A percentile compares a stretch with the other conserved stretches of the same genome.
phyloP scores from a whole-genome alignment of 805 yeast genomes.

The Metahyphopichia silvanorum region DNA sequence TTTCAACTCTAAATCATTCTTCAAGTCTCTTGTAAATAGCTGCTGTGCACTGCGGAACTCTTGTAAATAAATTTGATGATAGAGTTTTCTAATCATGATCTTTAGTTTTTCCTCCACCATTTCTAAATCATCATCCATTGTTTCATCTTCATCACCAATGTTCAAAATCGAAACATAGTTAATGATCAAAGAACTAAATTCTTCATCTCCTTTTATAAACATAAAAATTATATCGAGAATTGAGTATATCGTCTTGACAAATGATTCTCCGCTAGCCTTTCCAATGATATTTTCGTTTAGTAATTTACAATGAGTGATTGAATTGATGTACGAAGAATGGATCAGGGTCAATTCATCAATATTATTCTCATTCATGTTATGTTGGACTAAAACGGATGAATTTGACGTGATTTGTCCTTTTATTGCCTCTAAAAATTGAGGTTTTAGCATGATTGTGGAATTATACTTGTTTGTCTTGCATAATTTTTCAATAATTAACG shows the following conservation, averaged over 20 bases:
- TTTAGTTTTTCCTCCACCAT: constrained; percentile 24
- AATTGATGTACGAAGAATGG: constrained; percentile 29
- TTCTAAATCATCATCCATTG: constrained; percentile 24
- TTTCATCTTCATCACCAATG: constrained; percentile 9
- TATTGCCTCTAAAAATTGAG: background rate
- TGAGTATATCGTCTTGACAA: constrained; percentile 30
- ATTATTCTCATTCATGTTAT: constrained; percentile 27
- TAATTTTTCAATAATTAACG: constrained; percentile 17
- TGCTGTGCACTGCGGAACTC: constrained; percentile 42
- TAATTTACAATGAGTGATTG: constrained; percentile 28
- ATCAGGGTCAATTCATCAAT: constrained; percentile 47
- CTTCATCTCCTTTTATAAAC: constrained; percentile 33
- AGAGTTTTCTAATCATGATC: constrained; percentile 38
- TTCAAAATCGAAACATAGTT: constrained; percentile 27
- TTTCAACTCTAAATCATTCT: constrained; percentile 49
- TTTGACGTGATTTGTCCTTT: constrained; percentile 1
- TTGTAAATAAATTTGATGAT: constrained; percentile 33
- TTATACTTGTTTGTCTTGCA: constrained; percentile 11
- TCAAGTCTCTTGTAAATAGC: constrained; percentile 49
- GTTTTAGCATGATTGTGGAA: background rate
- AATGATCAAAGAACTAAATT: constrained; percentile 24
- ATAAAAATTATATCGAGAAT: constrained; percentile 27
- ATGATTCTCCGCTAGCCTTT: constrained; percentile 22
- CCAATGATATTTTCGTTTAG: constrained; percentile 30
- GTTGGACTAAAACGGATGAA: constrained; percentile 3